Evolutionary conservation across 1,139 yeast species (phyloP), one percentile per base, ranked within the genome.

Genomic region (Torulaspora pretoriensis): DNA sequence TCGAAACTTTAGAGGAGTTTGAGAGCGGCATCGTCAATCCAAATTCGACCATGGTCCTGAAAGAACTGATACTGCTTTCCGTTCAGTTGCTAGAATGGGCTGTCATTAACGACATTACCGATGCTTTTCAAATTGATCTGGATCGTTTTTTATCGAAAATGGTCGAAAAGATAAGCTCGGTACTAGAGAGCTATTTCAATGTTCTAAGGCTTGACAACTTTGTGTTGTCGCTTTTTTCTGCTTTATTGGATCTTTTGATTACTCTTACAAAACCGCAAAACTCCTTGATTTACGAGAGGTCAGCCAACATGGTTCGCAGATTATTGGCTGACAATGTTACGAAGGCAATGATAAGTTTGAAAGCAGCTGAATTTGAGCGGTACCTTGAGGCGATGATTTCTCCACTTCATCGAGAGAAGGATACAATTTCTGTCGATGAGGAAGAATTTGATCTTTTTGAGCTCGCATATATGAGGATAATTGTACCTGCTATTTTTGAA

Each of bases 31-130:
- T 7, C 13, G 9, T 19, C 9, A 35, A 32, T 24, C 32, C 31
- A 7, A 38, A 40, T 17, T 29, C 25, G 16, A 29, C 24, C 17
- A 34, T 43, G 9, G 27, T 43, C 3, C 35, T 43, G 43, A 31
- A 36, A 5, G 66, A 65, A 17, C 53, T 67, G 3, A 52, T 67
- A 31, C 54, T 53, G 29, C 46, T 64, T 22, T 54, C 63, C 1
- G 35, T 65, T 5, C 61, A 60, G 26, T 42, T 66, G 8, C 44
- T 68, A 7, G 72, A 68, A 41, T 64, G 68, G 68, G 52, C 61
- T 8, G 66, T 64, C 0, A 40, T 64, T n/a, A 57, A 65, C 46
- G 68, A 65, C 38, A 60, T 63, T 4, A 50, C 51, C 16, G 50
- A 49, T 2, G 51, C 52, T 2, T 49, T 53, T 27, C 61, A 55